Base-by-base conservation (phyloP, 495 filamentous ascomycete species). In the Bombardia bombarda region DNA sequence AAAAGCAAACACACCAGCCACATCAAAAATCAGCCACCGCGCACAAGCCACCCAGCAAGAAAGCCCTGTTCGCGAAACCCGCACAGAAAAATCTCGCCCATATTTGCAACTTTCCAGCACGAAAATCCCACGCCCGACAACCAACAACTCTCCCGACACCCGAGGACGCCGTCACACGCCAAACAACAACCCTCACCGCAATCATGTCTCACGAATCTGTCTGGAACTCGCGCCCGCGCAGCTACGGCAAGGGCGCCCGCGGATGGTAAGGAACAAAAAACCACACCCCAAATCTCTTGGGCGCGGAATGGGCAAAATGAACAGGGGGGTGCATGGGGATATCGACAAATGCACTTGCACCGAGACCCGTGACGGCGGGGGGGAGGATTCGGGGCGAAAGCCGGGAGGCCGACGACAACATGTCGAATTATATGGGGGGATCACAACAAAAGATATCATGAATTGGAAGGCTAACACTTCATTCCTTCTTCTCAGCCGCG, bases 161-260 rank as follows among this genome's bases (percentile, higher is more conserved):
- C 5, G 8, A 38, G 20, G 21, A 31, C 37, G 30, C 23, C 42
- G 24, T 22, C 31, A 28, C n/a, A 35, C 33, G 17, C 14, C 38
- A 23, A 18, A 25, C 30, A 18, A 43, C 35, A 34, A 19, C 32
- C 30, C 16, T 25, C 49, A 45, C 49, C 42, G 40, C 52, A 53
- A 86, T 56, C 61, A 95, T 95, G 90, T 90, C 90, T 80, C 89
- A 98, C 88, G 92, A 96, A 77, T 86, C 83, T 55, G 89, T 98
- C 73, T 98, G 92, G 92, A 93, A 90, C 83, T 94, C 87, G 66
- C 88, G 92, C 66, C 92, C 92, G 55, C 85, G 90, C 71, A 84
- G 69, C 66, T 95, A 90, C 77, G 90, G 90, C 77, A 96, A 96
- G 80, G 90, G 90, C 61, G 72, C 87, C 63, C 84, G 90, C 58